A percentile compares a stretch with the other conserved stretches of the same genome.
Conservation (phyloP, 306 rosid genomes). For the Psophocarpus tetragonolobus region DNA sequence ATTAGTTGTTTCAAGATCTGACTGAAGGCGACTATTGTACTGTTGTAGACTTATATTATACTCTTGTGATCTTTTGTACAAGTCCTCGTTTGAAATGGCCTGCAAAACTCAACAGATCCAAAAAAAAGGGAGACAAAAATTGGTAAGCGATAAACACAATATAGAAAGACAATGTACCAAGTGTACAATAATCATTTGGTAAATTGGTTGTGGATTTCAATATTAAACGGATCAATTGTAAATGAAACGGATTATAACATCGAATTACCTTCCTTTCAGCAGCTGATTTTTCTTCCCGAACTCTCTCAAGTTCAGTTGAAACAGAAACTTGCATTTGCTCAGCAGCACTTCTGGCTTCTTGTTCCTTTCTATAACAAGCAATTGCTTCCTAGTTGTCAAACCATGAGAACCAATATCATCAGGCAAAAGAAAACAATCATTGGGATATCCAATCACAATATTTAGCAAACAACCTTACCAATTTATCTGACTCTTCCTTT, state of each 20-base stretch:
- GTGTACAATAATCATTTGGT: neutral
- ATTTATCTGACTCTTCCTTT: constrained; percentile 68
- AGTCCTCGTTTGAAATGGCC: constrained; percentile 76
- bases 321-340: constrained; percentile 59
- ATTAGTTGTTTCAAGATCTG: constrained; percentile 62
- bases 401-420: constrained; percentile 1
- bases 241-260: neutral
- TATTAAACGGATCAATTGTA: neutral
- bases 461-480: constrained; percentile 53
- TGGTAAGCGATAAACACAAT: neutral
- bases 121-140: neutral
- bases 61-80: constrained; percentile 82
- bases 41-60: constrained; percentile 78
- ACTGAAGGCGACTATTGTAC: constrained; percentile 77
- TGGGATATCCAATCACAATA: neutral
- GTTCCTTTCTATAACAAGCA: constrained; percentile 56
- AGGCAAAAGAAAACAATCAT: constrained; percentile 1
- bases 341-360: constrained; percentile 69
- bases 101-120: constrained; percentile 38
- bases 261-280: constrained; percentile 69
- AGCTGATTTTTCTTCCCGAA: constrained; percentile 58
- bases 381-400: constrained; percentile 65
- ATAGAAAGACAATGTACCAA: neutral
- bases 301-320: constrained; percentile 68
- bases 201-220: neutral